phyloP scores from a whole-genome alignment of 805 yeast genomes.

The Debaryomyces prosopidis region DNA sequence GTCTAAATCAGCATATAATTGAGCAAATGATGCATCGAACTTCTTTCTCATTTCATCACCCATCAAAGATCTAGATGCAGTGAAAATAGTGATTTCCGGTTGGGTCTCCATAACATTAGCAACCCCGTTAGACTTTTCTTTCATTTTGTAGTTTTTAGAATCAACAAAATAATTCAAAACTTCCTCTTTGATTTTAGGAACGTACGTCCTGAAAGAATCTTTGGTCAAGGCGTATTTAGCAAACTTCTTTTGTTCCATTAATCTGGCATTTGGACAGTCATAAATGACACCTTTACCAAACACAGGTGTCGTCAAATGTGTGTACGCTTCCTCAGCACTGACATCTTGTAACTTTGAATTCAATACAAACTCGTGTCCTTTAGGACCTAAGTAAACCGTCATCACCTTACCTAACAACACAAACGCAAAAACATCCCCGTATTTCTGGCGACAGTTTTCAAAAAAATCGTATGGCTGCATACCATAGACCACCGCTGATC shows the following conservation, averaged over 20 bases:
- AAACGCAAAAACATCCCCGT: constrained; percentile 94
- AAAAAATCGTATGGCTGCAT: constrained; percentile 93
- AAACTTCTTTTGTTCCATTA: constrained; percentile 98
- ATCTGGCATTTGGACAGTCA: constrained; percentile 89
- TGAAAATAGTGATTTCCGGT: constrained; percentile 94
- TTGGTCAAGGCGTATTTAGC: constrained; percentile 86
- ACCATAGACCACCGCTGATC: constrained; percentile 87
- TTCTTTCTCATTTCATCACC: constrained; percentile 89
- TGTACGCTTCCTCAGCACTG: constrained; percentile 94
- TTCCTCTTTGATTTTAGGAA: constrained; percentile 85
- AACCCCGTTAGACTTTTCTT: constrained; percentile 41
- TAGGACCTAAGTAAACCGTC: constrained; percentile 96
- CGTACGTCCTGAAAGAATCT: constrained; percentile 81
- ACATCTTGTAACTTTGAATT: constrained; percentile 89
- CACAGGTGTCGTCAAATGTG: constrained; percentile 97
- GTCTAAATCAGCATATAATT: constrained; percentile 86
- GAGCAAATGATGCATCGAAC: constrained; percentile 81
- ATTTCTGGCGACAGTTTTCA: constrained; percentile 68
- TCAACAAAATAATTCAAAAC: constrained; percentile 61
- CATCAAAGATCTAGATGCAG: constrained; percentile 87
- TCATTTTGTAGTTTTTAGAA: constrained; percentile 49
- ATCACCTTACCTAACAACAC: constrained; percentile 84
- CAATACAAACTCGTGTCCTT: constrained; percentile 94
- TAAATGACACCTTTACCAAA: constrained; percentile 97
- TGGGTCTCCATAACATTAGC: constrained; percentile 77